Evolutionary conservation across 2,329 filamentous ascomycete genomes (phyloP).

Genomic region (Chrysoporthe austroafricana): DNA sequence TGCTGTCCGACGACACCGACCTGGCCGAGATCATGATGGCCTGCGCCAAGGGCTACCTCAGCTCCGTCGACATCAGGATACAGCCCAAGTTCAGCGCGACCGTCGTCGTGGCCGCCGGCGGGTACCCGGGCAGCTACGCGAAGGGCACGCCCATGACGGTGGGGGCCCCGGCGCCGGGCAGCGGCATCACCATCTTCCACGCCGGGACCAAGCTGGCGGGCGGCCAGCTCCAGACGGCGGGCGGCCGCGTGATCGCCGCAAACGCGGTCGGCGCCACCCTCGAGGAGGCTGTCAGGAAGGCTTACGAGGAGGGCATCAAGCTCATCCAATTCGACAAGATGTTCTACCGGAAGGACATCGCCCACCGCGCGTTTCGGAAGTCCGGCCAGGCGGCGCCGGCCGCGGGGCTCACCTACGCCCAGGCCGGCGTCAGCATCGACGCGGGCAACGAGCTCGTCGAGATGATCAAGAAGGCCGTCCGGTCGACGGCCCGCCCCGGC

Average conservation of each 20-base stretch:
- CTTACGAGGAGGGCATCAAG: conserved; percentile 77
- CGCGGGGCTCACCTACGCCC: conserved; percentile 78
- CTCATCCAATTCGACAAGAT: conserved; percentile 84
- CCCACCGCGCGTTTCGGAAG: conserved; percentile 69
- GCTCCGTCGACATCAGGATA: conserved; percentile 69
- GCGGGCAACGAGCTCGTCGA: conserved; percentile 91
- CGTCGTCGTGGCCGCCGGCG: conserved; percentile 89
- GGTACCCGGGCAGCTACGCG: conserved; percentile 84
- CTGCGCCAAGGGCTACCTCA: conserved; percentile 75
- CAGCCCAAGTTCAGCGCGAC: conserved; percentile 78
- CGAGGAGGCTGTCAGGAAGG: conserved; percentile 80
- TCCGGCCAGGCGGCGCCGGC: conserved; percentile 32
- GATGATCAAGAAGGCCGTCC: conserved; percentile 88
- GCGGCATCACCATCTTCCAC: conserved; percentile 80
- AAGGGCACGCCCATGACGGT: conserved; percentile 72
- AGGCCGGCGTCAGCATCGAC: conserved; percentile 92
- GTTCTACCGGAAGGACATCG: conserved; percentile 94
- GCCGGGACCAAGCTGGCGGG: conserved; percentile 77
- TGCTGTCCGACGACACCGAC: conserved; percentile 79
- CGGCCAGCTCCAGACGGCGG: conserved; percentile 71
- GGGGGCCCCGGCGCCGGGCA: conserved; percentile 46
- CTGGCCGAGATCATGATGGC: conserved; percentile 88
- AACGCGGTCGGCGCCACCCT: conserved; percentile 76
- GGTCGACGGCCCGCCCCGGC: conserved; percentile 80
- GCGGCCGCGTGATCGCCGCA: conserved; percentile 92